These are phyloP conservation scores for Emericellopsis cladophorae DNA, from an alignment of 2,329 filamentous ascomycete genomes.

Conservation along the genomic window DNA sequence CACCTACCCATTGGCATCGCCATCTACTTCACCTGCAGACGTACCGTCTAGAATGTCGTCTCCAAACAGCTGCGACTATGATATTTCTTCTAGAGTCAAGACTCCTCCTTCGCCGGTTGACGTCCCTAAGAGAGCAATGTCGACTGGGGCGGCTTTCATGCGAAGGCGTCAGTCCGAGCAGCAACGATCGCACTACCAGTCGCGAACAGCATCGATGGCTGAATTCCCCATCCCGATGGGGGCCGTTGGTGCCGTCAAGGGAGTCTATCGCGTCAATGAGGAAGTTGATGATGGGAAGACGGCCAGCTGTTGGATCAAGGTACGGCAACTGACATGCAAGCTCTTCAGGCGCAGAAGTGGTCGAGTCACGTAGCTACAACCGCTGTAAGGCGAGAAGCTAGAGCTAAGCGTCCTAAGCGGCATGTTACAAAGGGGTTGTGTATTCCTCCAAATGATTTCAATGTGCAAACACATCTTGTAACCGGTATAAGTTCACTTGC, in stretches of 20 bases:
- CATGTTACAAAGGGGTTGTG: too few species aligned
- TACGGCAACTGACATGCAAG: slow-evolving; percentile 1
- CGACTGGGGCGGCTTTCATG: slow-evolving; percentile 2
- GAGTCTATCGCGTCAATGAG: too few species aligned
- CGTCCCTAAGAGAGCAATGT: neutral
- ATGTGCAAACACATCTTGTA: too few species aligned
- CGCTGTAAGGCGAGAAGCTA: too few species aligned
- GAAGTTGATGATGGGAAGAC: neutral
- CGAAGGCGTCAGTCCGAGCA: neutral
- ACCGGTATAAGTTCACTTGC: too few species aligned
- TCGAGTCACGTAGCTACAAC: neutral
- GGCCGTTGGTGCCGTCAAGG: too few species aligned
- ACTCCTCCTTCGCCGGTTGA: neutral
- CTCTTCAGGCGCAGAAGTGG: slow-evolving; percentile 2
- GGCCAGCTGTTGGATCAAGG: slow-evolving; percentile 1
- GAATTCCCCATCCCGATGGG: too few species aligned
- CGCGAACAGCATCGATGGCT: neutral
- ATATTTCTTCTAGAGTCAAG: too few species aligned
- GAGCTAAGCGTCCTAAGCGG: too few species aligned
- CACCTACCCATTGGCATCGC: neutral
- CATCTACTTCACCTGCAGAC: neutral
- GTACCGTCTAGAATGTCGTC: neutral
- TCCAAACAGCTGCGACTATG: neutral
- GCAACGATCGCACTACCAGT: neutral
- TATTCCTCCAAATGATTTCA: too few species aligned